Base-by-base conservation (phyloP, 768 basidiomycete genomes). In the Pulveroboletus ravenelii region DNA sequence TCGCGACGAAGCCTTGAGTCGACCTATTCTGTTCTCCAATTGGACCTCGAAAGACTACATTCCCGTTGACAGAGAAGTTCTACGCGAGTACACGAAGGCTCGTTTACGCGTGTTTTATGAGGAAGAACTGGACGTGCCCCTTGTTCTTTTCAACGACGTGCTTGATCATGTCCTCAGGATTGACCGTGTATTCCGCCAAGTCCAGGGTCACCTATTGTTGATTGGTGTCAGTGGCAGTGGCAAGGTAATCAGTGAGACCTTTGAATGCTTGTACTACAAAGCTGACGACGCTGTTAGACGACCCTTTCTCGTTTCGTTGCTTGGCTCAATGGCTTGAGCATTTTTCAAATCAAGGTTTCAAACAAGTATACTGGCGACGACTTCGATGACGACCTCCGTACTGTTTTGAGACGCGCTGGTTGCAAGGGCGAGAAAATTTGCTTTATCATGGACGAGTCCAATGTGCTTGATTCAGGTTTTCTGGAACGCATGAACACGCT, bases 401-500 rank as follows among this genome's bases (percentile, higher is more conserved):
- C 84, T 0, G 96, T 99, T 6, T 83, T 99, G 34, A 90, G 96
- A 39, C 87, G 96, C 32, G 78, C 95, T 7, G 96, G 96, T 6
- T 97, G 93, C 76, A 99, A 98, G 66, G 93, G 93, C 59, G 96
- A 99, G 71, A 98, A 98, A 72, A 87, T 99, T 43, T 97, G 93
- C 67, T 99, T 99, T 78, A 98, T 99, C 73, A 97, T 99, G 96
- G 96, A 99, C 68, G 96, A 99, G 68, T 98, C 96, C 4, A 98
- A 99, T 61, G 96, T 98, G 12, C 85, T 98, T 30, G 96, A 99
- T 66, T 95, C 96, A 12, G 96, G 96, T 41, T 99, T 99, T 79
- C 73, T 99, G 56, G 96, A 99, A 67, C 84, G 96, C n/a, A 98
- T 99, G 95, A 99, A 99, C 68, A 99, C 96, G 0, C 81, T 99